Conservation (phyloP, 192 early-diverging fungal genomes). For the Phlyctochytrium bullatum region DNA sequence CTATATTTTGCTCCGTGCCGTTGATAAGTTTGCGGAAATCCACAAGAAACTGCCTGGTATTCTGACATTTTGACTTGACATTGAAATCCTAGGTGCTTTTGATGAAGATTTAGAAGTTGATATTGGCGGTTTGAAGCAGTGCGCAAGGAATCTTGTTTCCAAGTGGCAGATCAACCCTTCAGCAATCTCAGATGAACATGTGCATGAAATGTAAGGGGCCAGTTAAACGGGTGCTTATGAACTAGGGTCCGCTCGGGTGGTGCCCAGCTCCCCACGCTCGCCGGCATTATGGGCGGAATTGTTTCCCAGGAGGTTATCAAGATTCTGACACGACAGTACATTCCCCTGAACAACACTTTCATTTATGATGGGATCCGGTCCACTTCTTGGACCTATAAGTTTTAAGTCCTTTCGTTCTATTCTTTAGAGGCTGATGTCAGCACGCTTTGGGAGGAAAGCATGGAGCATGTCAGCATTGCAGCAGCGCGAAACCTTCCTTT, state of each 20-base stretch:
- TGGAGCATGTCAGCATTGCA: no score
- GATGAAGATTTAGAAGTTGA: slow-evolving; percentile 49
- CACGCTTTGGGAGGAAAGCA: no score
- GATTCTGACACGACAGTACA: slow-evolving; percentile 91
- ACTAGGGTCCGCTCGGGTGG: slow-evolving; percentile 59
- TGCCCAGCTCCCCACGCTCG: slow-evolving; percentile 78
- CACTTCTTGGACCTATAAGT: slow-evolving; percentile 27
- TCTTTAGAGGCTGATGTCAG: no score
- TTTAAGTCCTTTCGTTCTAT: no score
- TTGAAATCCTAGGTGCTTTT: slow-evolving; percentile 23
- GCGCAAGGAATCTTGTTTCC: slow-evolving; percentile 39
- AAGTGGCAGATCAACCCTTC: slow-evolving; percentile 35
- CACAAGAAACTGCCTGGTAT: slow-evolving; percentile 65
- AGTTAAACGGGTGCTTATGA: not conserved
- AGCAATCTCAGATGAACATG: slow-evolving; percentile 49
- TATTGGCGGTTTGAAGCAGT: slow-evolving; percentile 51
- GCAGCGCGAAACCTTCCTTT: no score
- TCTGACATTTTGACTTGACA: slow-evolving; percentile 3
- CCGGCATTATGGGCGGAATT: slow-evolving; percentile 83
- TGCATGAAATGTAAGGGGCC: slow-evolving; percentile 64
- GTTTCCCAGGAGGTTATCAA: slow-evolving; percentile 94
- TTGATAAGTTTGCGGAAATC: slow-evolving; percentile 58
- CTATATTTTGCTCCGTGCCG: slow-evolving; percentile 67
- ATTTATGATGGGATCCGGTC: slow-evolving; percentile 80
- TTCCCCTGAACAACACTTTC: slow-evolving; percentile 83